Evolutionary conservation across 2,329 filamentous ascomycete species (phyloP).

Genomic region (Aspergillus sp.): DNA sequence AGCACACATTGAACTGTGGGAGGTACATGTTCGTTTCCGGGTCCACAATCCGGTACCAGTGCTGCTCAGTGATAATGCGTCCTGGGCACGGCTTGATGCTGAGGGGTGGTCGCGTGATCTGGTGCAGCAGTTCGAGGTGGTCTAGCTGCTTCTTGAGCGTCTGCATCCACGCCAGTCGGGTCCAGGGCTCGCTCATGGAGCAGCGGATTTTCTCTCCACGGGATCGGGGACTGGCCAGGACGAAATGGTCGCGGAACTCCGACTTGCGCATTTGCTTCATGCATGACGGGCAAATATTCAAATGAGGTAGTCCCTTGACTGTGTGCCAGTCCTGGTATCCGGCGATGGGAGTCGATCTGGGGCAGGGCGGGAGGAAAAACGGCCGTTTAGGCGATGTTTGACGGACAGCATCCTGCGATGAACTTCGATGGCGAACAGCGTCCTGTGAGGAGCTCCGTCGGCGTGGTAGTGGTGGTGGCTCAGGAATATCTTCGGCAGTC

Average conservation of each 20-base stretch:
- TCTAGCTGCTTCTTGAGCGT: conserved; percentile 69
- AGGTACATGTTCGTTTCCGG: conserved; percentile 65
- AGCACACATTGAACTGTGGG: conserved; percentile 73
- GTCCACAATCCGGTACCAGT: conserved; percentile 77
- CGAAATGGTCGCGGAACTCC: conserved; percentile 67
- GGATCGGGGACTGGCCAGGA: conserved; percentile 60
- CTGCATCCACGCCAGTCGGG: conserved; percentile 79
- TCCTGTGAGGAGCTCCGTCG: conserved; percentile 19
- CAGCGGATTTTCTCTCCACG: conserved; percentile 65
- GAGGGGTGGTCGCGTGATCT: conserved; percentile 65
- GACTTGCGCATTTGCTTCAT: conserved; percentile 71
- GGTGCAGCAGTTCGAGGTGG: conserved; percentile 69
- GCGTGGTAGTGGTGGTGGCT: conserved; percentile 10
- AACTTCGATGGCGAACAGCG: conserved; percentile 13
- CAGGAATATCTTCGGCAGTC: conserved; percentile 8
- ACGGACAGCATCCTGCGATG: conserved; percentile 17
- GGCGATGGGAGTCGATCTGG: conserved; percentile 62
- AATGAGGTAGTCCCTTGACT: conserved; percentile 67
- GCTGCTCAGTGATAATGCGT: conserved; percentile 57
- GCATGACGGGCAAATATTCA: conserved; percentile 83
- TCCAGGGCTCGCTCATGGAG: conserved; percentile 80
- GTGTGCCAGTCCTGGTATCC: conserved; percentile 80
- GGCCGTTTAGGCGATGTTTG: conserved; percentile 21
- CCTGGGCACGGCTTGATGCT: conserved; percentile 61
- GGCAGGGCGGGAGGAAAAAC: conserved; percentile 65